Conservation (phyloP, 2,329 filamentous ascomycete species). For the Trichoderma sp. region DNA sequence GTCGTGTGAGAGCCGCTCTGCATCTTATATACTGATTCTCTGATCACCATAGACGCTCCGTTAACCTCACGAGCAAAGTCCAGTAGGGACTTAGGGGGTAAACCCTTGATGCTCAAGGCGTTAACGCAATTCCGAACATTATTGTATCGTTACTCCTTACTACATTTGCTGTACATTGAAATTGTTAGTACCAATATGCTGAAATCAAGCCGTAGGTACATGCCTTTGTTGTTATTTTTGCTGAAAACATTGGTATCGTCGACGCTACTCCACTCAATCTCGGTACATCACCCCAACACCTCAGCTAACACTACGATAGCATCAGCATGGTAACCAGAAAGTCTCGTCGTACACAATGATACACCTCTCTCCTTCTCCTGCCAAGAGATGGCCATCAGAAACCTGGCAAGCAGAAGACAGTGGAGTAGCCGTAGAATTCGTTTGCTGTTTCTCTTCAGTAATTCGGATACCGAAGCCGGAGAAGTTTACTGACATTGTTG, state of each 20-base stretch:
- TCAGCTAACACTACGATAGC: background rate
- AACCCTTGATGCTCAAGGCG: background rate
- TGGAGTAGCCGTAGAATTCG: background rate
- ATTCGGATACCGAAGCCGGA: background rate
- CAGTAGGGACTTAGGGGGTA: background rate
- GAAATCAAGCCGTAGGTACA: background rate
- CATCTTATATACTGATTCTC: background rate
- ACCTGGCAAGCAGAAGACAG: background rate
- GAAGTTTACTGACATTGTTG: background rate
- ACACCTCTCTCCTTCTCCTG: background rate
- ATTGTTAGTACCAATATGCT: background rate
- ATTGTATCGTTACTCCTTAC: background rate
- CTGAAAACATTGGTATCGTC: background rate
- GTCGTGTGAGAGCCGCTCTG: background rate
- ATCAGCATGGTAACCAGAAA: background rate
- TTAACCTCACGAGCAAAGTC: background rate
- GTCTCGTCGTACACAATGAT: background rate
- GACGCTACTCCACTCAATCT: background rate
- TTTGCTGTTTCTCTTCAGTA: background rate
- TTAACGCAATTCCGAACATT: background rate
- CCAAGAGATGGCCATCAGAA: background rate
- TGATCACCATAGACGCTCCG: background rate
- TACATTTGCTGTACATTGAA: background rate
- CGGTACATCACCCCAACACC: background rate
- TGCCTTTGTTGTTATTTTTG: background rate